Conservation (phyloP, 176 grass and related monocot species). For the Saccharum spontaneum region DNA sequence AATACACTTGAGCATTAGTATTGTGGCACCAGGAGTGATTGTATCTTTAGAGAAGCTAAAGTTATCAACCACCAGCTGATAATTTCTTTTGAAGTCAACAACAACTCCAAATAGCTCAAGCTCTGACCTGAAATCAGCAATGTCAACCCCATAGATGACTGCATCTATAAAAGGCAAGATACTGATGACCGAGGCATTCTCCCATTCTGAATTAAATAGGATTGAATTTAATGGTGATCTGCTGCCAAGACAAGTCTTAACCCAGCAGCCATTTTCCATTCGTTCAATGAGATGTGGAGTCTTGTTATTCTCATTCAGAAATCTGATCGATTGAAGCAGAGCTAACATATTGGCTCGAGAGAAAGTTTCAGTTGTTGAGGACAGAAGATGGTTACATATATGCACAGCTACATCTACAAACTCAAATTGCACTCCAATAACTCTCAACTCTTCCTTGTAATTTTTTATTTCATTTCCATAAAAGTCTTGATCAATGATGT, state of each 20-base stretch:
- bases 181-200: constrained; percentile 31
- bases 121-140: not conserved
- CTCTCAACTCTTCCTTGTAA: constrained; percentile 28
- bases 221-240: constrained; percentile 34
- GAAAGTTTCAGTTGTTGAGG: not conserved
- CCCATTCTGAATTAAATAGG: constrained; percentile 40
- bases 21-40: not conserved
- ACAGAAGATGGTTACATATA: constrained; percentile 30
- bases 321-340: constrained; percentile 48
- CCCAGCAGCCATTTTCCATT: constrained; percentile 29
- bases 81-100: not conserved
- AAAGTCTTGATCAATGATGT: constrained; percentile 43
- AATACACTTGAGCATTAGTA: constrained; percentile 13
- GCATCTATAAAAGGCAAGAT: constrained; percentile 49
- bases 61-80: constrained; percentile 2
- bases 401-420: constrained; percentile 24
- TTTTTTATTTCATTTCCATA: constrained; percentile 32
- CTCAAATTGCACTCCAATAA: constrained; percentile 39
- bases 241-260: constrained; percentile 46
- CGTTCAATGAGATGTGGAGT: constrained; percentile 14
- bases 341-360: constrained; percentile 31
- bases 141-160: not conserved
- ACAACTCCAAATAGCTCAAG: constrained; percentile 7
- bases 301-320: constrained; percentile 27
- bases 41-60: constrained; percentile 9